Base-by-base conservation (phyloP, 2,329 filamentous ascomycete species). In the Diaporthe sp. region DNA sequence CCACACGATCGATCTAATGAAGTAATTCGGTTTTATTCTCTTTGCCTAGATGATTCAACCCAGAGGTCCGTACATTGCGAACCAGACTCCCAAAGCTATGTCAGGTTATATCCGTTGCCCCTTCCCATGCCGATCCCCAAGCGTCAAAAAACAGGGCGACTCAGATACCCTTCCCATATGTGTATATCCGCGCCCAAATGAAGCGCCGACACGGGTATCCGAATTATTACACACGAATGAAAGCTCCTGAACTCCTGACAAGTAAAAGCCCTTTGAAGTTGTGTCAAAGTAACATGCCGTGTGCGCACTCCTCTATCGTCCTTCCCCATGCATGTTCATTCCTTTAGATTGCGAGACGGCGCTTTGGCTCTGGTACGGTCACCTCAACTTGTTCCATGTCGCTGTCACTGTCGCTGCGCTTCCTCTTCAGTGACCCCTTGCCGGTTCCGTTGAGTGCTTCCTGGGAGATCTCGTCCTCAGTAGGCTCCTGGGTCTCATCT, bases 401-500 rank as follows among this genome's bases (percentile, higher is more conserved):
- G 34, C 73, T 73, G 15, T 71, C 74, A 39, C 75, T 75, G 63
- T 75, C 73, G 22, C 75, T 77, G 47, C 73, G 73, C 53, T 77
- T 77, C 53, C 76, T 71, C 76, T 77, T 77, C 25, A 73, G 61
- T 58, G 74, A 78, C 68, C 53, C 76, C 57, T 60, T 76, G 55
- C 72, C 78, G 34, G 75, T 81, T 25, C 79, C 79, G 67, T 79
- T 65, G 47, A 75, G 68, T 65, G 72, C 77, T 63, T 71, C 74
- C 67, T 76, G 78, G 71, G 79, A 80, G 10, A 78, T 79, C 22
- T 78, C 76, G 13, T 81, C 79, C 28, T 79, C 76, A 4, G 76
- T 78, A 4, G 80, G 79, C 5, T 82, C 79, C 25, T 80, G 76
- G 4, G 79, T 77, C 17, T 82, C 81, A 12, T 79, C 78, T n/a